Evolutionary conservation across 2,329 filamentous ascomycete species (phyloP).

Genomic region (Fusarium circinatum): DNA sequence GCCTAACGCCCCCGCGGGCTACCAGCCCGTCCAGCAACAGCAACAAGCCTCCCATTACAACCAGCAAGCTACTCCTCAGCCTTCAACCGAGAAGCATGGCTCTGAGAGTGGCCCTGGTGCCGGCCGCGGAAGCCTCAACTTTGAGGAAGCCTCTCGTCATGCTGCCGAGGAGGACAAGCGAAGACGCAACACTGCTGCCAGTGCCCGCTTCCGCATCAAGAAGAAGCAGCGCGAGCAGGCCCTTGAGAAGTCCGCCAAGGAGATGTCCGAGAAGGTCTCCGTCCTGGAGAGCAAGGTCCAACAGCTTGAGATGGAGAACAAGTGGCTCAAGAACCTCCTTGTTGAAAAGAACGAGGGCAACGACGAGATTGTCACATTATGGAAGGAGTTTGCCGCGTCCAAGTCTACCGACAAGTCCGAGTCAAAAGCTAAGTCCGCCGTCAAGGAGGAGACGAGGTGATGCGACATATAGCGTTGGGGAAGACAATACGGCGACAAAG

Average conservation of each 20-base stretch:
- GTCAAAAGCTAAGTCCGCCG: slow-evolving; percentile 40
- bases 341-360: slow-evolving; percentile 81
- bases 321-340: slow-evolving; percentile 82
- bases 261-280: slow-evolving; percentile 82
- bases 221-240: slow-evolving; percentile 95
- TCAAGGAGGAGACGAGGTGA: slow-evolving; percentile 43
- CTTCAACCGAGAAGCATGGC: slow-evolving; percentile 57
- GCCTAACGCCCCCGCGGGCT: slow-evolving; percentile 60
- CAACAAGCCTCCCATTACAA: slow-evolving; percentile 43
- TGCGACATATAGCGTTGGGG: slow-evolving; percentile 11
- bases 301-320: slow-evolving; percentile 85
- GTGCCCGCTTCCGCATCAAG: slow-evolving; percentile 90
- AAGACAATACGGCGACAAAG: slow-evolving; percentile 25
- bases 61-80: slow-evolving; percentile 44
- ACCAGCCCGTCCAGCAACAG: slow-evolving; percentile 52
- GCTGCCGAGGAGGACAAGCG: slow-evolving; percentile 92
- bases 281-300: slow-evolving; percentile 77
- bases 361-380: slow-evolving; percentile 61
- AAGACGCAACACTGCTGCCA: slow-evolving; percentile 87
- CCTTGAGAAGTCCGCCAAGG: slow-evolving; percentile 82
- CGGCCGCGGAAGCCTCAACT: slow-evolving; percentile 58
- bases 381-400: slow-evolving; percentile 59
- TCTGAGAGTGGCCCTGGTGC: slow-evolving; percentile 54
- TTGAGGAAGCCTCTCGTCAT: slow-evolving; percentile 76
- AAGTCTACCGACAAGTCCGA: slow-evolving; percentile 48